Evolutionary conservation across 495 filamentous ascomycete species (phyloP), one percentile per base, ranked within the genome.

Genomic region (Rostrohypoxylon terebratum): DNA sequence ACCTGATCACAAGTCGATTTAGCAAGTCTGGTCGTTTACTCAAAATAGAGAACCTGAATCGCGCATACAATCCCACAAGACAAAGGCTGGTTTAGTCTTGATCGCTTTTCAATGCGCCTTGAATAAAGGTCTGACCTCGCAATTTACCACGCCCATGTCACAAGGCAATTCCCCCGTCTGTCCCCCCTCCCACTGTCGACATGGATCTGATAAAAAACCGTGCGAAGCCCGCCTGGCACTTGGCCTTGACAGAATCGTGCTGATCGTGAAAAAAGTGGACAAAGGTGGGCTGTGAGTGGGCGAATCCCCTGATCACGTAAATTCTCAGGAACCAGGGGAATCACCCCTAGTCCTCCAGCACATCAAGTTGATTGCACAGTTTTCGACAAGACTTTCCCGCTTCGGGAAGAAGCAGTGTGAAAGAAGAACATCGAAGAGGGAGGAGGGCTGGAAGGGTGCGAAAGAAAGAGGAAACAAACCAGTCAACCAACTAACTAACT

Each of bases 361-460:
- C 31, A 21, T 69, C 66, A 59, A 69, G 66, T 69, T 73, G 71
- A 73, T 73, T 73, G 65, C 59, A 51, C 64, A 31, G 59, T 14
- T 21, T 50, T 50, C 42, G 59, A 65, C 59, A 53, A 34, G 38
- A 53, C 61, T 63, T 69, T 50, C 16, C 62, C 62, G 6, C 34
- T 69, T 73, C 16, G 48, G 65, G 64, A 58, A 59, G 40, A 57
- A 44, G 48, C 3, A 36, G 42, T 54, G 54, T 59, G 25, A 63
- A n/a, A 53, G 14, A 28, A 53, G 14, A 28, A 28, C 28, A 28
- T 28, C 28, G 28, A n/a, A 53, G 14, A 28, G 28, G 14, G 23
- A 23, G 5, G n/a, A n/a, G n/a, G n/a, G n/a, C n/a, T n/a, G n/a
- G n/a, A n/a, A n/a, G 5, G 25, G 18, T 48, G 54, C 38, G 25